These are phyloP conservation scores for Maudiozyma humilis DNA, from an alignment of 1,139 yeast genomes.

Conservation along the genomic window DNA sequence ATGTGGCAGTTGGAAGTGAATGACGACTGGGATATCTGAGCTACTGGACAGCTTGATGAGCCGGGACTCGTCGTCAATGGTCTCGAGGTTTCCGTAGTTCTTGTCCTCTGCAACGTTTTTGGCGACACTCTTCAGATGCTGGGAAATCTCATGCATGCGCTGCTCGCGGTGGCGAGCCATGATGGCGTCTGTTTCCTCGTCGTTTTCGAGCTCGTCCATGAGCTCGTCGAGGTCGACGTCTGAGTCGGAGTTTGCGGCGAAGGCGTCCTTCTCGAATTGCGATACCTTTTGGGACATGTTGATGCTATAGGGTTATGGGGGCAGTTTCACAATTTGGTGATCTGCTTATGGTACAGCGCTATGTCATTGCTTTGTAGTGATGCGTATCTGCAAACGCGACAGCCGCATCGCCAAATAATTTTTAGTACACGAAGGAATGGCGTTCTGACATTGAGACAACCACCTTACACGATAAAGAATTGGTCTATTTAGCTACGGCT, in stretches of 20 bases:
- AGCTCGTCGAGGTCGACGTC: conserved; percentile 41
- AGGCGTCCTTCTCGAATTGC: conserved; percentile 1
- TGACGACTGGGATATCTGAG: conserved; percentile 41
- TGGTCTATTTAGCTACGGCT: background rate
- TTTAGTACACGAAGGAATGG: too few species aligned
- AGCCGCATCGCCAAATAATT: too few species aligned
- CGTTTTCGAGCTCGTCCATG: conserved; percentile 51
- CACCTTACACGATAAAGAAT: background rate
- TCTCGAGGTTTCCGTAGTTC: conserved; percentile 38
- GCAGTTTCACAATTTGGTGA: background rate
- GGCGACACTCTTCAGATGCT: conserved; percentile 36
- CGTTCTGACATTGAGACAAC: background rate
- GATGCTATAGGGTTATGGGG: background rate
- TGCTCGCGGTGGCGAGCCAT: conserved; percentile 60
- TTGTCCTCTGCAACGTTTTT: conserved; percentile 31
- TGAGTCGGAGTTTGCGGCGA: conserved; percentile 26
- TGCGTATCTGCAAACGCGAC: too few species aligned
- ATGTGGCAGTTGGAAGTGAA: conserved; percentile 58
- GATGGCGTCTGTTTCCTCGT: conserved; percentile 48
- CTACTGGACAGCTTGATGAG: conserved; percentile 46
- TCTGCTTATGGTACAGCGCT: background rate
- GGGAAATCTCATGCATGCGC: conserved; percentile 55
- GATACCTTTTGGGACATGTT: conserved; percentile 1
- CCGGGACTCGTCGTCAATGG: conserved; percentile 44
- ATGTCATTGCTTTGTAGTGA: background rate